Evolutionary conservation across 257 asterid species (phyloP), one percentile per base, ranked within the genome.

Genomic region (Solanum pimpinellifolium): DNA sequence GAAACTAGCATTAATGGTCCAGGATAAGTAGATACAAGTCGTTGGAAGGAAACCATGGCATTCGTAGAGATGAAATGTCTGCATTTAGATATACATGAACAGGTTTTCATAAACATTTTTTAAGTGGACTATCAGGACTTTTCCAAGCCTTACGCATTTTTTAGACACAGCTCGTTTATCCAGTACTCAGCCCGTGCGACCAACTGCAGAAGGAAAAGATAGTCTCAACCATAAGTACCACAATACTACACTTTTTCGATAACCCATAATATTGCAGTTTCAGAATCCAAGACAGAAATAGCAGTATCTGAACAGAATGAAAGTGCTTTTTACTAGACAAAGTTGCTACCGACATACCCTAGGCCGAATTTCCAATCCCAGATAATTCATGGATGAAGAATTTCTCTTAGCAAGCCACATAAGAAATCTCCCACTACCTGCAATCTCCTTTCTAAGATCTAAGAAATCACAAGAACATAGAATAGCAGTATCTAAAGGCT

Each of bases 351-450:
- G 29, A 84, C 95, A 60, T 95, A 96, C 99, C 90, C 93, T 97
- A 76, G 91, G 95, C 77, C 98, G 95, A 90, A 97, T 97, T 92
- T 97, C 99, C 91, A 97, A 84, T 86, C 99, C 99, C 84, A 97
- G 92, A 91, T 91, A 94, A 89, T 95, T 97, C 87, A 92, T 93
- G 86, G 90, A 90, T 56, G 80, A 89, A 3, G 90, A 80, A 92
- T 92, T 90, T 89, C 87, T 89, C 89, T 93, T 93, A 46, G 99
- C 98, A 60, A 91, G 96, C 97, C 93, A 94, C 65, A 95, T 52
- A 65, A 97, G 96, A 92, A 94, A 97, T 91, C 99, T 95, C 86
- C 99, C 99, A 74, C 98, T 94, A 9, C 99, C 99, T 97, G 95
- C 60, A 87, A 80, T 78, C 25, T 46, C 42, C 23, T 78, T 25